phyloP scores from a whole-genome alignment of 768 basidiomycete species.

The Strobilomyces echinocephalus region DNA sequence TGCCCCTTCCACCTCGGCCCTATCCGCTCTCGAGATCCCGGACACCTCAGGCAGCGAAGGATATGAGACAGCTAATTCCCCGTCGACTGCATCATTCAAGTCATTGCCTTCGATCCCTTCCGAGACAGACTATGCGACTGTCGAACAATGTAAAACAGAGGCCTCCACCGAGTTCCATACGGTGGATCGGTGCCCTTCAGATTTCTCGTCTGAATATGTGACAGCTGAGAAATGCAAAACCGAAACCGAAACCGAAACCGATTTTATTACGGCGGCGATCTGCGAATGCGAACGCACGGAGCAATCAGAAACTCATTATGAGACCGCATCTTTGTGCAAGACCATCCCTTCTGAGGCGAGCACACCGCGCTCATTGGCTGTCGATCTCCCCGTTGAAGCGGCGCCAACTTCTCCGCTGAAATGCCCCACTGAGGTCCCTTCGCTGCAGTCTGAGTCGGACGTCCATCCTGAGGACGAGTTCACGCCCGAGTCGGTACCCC shows the following conservation, averaged over 20 bases:
- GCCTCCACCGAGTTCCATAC: slow-evolving; percentile 46
- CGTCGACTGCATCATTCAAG: slow-evolving; percentile 48
- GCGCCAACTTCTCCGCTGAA: slow-evolving; percentile 25
- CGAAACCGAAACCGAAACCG: slow-evolving; percentile 33
- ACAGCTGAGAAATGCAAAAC: slow-evolving; percentile 42
- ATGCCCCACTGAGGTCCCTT: slow-evolving; percentile 25
- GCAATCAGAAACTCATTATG: slow-evolving; percentile 45
- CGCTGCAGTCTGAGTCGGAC: slow-evolving; percentile 25
- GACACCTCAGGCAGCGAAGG: slow-evolving; percentile 45
- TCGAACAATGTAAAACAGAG: slow-evolving; percentile 41
- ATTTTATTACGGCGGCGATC: slow-evolving; percentile 43
- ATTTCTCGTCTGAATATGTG: slow-evolving; percentile 42
- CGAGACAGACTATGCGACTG: slow-evolving; percentile 42
- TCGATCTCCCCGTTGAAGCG: slow-evolving; percentile 26
- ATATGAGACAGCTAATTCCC: slow-evolving; percentile 42
- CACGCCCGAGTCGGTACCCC: slow-evolving; percentile 31
- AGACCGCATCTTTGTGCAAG: slow-evolving; percentile 42
- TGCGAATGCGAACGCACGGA: slow-evolving; percentile 30
- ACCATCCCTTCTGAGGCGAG: slow-evolving; percentile 35
- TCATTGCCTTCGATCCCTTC: slow-evolving; percentile 61
- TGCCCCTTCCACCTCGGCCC: slow-evolving; percentile 25
- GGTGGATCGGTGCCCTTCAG: slow-evolving; percentile 40
- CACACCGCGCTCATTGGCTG: slow-evolving; percentile 34
- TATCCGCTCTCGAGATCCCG: slow-evolving; percentile 29
- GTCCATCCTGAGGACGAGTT: slow-evolving; percentile 17